Evolutionary conservation across 352 stramenopile genomes (phyloP), one percentile per base, ranked within the genome.

Genomic region (Phytophthora macrochlamydospora): DNA sequence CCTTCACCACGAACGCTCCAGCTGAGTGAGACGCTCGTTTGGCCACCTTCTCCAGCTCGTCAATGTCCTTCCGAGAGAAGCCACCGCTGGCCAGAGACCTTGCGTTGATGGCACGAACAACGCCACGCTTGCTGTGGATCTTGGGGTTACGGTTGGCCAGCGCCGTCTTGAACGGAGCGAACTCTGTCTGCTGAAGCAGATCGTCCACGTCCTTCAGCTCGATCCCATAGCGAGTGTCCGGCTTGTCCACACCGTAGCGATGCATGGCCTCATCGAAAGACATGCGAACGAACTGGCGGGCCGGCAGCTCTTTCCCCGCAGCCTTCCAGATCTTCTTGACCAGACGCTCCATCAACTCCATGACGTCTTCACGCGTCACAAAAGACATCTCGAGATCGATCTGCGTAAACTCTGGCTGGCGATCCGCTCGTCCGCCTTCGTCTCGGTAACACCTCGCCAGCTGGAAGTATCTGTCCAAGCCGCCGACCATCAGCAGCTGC

Each of bases 341-440:
- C 38, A 96, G 69, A 40, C 76, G 76, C 67, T 97, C 87, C 51
- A 94, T 81, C 2, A 95, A 64, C 1, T 69, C 51, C 78, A 94
- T 92, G 28, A 97, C 69, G 53, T 95, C 87, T 3, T 89, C 66
- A 12, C 79, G 78, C 30, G 75, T 83, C 8, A 91, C 87, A 51
- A 94, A 97, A 9, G 84, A 89, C 89, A 97, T 93, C 67, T 97
- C 91, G 12, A 97, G 35, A 78, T 97, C 91, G 51, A 97, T 88
- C 71, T 97, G 90, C 51, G 88, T 97, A 63, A 97, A 97, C 66
- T 97, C 91, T 7, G 91, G 90, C 69, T 97, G 91, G 44, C 91
- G 84, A 60, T 97, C 91, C 2, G 89, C 88, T 24, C 91, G 83
- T 3, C 90, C 89, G 53, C 85, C 83, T 78, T 97, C 91, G 48